phyloP scores from a whole-genome alignment of 1,284 basidiomycete genomes.

The Leccinum fuscescens region DNA sequence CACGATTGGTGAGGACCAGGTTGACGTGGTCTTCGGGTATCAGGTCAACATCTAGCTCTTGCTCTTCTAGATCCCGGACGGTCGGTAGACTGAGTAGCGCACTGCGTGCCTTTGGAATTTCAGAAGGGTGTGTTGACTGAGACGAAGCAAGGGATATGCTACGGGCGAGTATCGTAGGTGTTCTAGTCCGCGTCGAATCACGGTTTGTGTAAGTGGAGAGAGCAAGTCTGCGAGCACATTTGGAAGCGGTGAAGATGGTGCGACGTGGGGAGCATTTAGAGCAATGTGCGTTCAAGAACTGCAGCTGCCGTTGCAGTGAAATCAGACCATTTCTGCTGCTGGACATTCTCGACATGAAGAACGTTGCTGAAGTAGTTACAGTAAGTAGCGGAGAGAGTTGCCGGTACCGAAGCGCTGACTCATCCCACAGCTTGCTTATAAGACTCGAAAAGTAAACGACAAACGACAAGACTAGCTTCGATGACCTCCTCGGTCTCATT shows the following conservation, averaged over 20 bases:
- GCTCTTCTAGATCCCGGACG: constrained; percentile 47
- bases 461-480: constrained; percentile 6
- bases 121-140: background rate
- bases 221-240: background rate
- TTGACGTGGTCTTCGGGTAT: constrained; percentile 45
- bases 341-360: background rate
- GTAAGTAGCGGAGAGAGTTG: background rate
- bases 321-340: background rate
- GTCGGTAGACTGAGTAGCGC: constrained; percentile 40
- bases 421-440: background rate
- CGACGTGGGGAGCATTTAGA: background rate
- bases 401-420: background rate
- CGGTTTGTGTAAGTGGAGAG: background rate
- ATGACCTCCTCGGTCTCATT: constrained; percentile 63
- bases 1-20: constrained; percentile 63
- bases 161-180: background rate
- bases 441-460: background rate
- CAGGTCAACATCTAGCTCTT: constrained; percentile 56
- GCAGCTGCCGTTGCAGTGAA: background rate
- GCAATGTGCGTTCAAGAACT: background rate
- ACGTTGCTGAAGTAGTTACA: background rate
- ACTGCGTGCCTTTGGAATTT: constrained; percentile 8
- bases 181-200: background rate
- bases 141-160: constrained; percentile 1
- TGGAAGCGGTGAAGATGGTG: background rate